These are phyloP conservation scores for Spathaspora girioi DNA, from an alignment of 805 yeast genomes.

Conservation along the genomic window DNA sequence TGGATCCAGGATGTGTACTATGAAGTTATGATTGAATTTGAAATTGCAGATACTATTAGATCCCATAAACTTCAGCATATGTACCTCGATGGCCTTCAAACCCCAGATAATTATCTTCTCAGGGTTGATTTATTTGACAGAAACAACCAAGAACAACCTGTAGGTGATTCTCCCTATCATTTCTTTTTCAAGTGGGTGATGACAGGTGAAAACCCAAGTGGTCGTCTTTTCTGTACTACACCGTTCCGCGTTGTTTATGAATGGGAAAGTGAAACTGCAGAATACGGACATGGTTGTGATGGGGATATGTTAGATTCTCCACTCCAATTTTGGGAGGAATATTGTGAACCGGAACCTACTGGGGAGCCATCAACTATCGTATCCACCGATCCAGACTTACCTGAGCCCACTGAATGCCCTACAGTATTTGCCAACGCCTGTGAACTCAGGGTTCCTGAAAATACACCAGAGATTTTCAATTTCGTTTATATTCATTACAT, in stretches of 20 bases:
- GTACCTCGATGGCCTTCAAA: neutral
- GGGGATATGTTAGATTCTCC: neutral
- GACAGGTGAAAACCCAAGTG: too few species aligned
- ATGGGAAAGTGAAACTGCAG: neutral
- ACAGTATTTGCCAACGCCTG: neutral
- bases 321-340: neutral
- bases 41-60: neutral
- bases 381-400: neutral
- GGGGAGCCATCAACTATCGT: neutral
- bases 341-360: neutral
- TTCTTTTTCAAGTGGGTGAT: neutral
- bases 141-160: too few species aligned
- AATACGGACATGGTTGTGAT: neutral
- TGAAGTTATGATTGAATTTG: neutral
- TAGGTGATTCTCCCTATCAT: neutral
- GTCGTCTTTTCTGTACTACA: neutral
- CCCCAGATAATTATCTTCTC: neutral
- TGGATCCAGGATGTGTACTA: neutral
- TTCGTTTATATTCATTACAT: too few species aligned
- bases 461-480: neutral
- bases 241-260: neutral
- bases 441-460: neutral
- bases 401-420: neutral
- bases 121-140: too few species aligned
- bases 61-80: neutral